Evolutionary conservation across 495 filamentous ascomycete genomes (phyloP).

Genomic region (Penicillium cosmopolitanum): DNA sequence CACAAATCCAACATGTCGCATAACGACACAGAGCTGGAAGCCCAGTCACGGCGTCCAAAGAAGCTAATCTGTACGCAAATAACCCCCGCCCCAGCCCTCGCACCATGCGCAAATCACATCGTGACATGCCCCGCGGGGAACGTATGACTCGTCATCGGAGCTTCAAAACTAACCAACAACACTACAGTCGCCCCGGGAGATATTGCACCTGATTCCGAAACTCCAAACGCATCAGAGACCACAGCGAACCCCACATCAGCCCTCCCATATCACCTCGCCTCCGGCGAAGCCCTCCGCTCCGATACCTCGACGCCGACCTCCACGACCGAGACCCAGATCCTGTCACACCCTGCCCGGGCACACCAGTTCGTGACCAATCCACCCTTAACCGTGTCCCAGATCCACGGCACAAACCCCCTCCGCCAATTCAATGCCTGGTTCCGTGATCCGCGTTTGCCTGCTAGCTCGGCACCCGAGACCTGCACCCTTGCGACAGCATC

Average conservation of each 20-base stretch:
- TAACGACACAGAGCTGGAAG: slow-evolving; percentile 11
- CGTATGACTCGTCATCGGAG: neutral
- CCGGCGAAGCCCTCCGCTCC: slow-evolving; percentile 33
- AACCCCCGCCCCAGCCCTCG: neutral
- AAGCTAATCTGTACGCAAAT: slow-evolving; percentile 47
- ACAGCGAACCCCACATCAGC: slow-evolving; percentile 64
- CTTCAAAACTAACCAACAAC: slow-evolving; percentile 22
- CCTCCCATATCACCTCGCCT: slow-evolving; percentile 27
- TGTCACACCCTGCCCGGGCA: slow-evolving; percentile 46
- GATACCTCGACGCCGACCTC: slow-evolving; percentile 43
- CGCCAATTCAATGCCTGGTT: slow-evolving; percentile 90
- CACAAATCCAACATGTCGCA: slow-evolving; percentile 20
- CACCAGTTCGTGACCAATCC: slow-evolving; percentile 54
- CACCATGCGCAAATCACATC: neutral
- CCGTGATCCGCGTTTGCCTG: slow-evolving; percentile 61
- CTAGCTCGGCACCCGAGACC: slow-evolving; percentile 68
- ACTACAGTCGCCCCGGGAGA: slow-evolving; percentile 50
- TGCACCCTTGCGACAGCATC: slow-evolving; percentile 82
- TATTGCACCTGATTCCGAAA: slow-evolving; percentile 30
- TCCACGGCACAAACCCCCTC: slow-evolving; percentile 59
- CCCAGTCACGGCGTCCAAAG: slow-evolving; percentile 37
- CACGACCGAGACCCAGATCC: slow-evolving; percentile 37
- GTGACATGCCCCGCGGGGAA: slow-evolving; percentile 9
- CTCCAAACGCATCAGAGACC: slow-evolving; percentile 25
- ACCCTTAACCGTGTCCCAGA: slow-evolving; percentile 44